Evolutionary conservation across 768 basidiomycete species (phyloP), one percentile per base, ranked within the genome.

Genomic region (Agaricus subrufescens): DNA sequence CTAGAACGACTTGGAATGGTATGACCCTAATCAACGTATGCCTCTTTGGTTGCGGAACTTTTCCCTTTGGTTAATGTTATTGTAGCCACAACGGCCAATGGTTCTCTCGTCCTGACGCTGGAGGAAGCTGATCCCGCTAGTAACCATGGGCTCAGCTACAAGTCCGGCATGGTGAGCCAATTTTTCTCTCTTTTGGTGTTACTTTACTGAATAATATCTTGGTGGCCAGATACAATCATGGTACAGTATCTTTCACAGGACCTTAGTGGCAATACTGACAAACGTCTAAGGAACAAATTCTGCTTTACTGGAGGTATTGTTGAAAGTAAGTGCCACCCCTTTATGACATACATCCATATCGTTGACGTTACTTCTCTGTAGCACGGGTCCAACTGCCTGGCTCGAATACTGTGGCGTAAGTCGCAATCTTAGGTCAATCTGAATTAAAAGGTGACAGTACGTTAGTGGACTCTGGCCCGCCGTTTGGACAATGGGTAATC

Each of bases 221-320:
- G 25, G 50, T 19, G 47, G 38, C 56, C 80, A 84, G 83, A 38
- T 52, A 38, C 56, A 59, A 19, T 27, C 51, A 38, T 58, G 55
- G 55, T 56, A 43, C 3, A 46, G 23, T 25, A 19, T n/a, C 15
- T 45, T 14, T 12, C 11, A 10, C 19, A 25, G 5, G 34, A 5
- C 19, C 26, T 14, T 0, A 14, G 15, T 8, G 26, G 38, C 12
- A 25, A 8, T 25, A 27, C 31, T 56, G 42, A 60, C 48, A 87
- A 42, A 5, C 87, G 86, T 52, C 94, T 81, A 85, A 97, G 95
- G 94, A 96, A 97, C 72, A 92, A 97, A 71, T 71, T 97, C 53
- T 98, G 95, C 72, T 97, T 94, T 72, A 95, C 86, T 14, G 93
- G 92, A 0, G 94, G 92, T 2, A 94, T 94, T 66, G 75, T 98